Evolutionary conservation across 2,329 filamentous ascomycete genomes (phyloP).

Genomic region (Microdochium trichocladiopsis): DNA sequence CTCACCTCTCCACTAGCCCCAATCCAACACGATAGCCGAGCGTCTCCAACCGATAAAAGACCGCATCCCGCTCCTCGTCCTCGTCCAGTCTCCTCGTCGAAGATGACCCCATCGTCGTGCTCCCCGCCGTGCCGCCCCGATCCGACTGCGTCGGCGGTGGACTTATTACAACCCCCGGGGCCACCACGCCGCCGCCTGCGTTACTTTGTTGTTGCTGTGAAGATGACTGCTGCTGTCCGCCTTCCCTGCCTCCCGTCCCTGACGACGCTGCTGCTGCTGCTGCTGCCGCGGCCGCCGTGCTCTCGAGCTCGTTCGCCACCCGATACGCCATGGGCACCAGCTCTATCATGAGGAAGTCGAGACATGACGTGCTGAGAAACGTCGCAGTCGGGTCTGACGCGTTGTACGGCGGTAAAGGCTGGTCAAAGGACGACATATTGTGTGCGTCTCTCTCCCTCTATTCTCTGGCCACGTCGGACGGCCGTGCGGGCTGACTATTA

Average conservation of each 20-base stretch:
- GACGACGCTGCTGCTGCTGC: slow-evolving; percentile 9
- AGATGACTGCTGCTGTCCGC: slow-evolving; percentile 6
- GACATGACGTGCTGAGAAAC: slow-evolving; percentile 75
- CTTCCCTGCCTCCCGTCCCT: slow-evolving; percentile 5
- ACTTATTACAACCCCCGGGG: not conserved
- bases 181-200: not conserved
- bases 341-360: slow-evolving; percentile 95
- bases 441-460: not conserved
- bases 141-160: not conserved
- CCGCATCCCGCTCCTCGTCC: slow-evolving; percentile 77
- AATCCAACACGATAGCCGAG: slow-evolving; percentile 89
- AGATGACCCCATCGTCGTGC: slow-evolving; percentile 10
- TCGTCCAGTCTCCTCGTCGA: slow-evolving; percentile 48
- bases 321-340: slow-evolving; percentile 91
- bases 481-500: no score
- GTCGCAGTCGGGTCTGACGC: slow-evolving; percentile 66
- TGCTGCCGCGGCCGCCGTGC: slow-evolving; percentile 27
- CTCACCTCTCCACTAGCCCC: slow-evolving; percentile 82
- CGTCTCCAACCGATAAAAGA: slow-evolving; percentile 76
- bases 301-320: slow-evolving; percentile 66
- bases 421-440: slow-evolving; percentile 63
- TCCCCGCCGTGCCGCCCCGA: slow-evolving; percentile 1
- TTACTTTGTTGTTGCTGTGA: slow-evolving; percentile 2
- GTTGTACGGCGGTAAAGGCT: slow-evolving; percentile 61
- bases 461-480: no score